phyloP scores from a whole-genome alignment of 2,329 filamentous ascomycete species.

The Phyllosticta citribraziliensis region DNA sequence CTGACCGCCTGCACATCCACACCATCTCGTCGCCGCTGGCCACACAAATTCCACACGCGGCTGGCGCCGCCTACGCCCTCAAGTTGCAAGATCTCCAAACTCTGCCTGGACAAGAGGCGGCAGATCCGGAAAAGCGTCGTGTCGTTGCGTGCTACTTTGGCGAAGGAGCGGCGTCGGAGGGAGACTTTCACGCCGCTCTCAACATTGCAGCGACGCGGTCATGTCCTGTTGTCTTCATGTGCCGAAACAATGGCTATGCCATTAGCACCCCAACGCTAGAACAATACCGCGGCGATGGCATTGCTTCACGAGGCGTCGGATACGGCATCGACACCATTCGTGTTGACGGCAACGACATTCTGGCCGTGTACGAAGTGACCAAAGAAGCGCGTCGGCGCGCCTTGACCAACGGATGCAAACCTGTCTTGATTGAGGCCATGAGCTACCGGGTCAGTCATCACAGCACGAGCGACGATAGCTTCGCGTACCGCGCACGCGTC shows the following conservation, averaged over 20 bases:
- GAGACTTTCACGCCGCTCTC: slow-evolving; percentile 82
- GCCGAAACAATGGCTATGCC: slow-evolving; percentile 86
- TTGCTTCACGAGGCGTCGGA: slow-evolving; percentile 74
- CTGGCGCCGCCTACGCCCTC: slow-evolving; percentile 77
- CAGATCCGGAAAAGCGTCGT: slow-evolving; percentile 32
- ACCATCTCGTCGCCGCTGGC: slow-evolving; percentile 79
- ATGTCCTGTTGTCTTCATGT: slow-evolving; percentile 84
- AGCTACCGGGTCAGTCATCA: slow-evolving; percentile 97
- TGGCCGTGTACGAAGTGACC: slow-evolving; percentile 75
- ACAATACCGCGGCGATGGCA: slow-evolving; percentile 85
- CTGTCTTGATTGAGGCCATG: slow-evolving; percentile 89
- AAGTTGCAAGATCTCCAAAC: slow-evolving; percentile 70
- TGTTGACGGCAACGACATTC: slow-evolving; percentile 90
- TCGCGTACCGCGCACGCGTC: slow-evolving; percentile 84
- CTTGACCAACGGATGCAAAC: slow-evolving; percentile 67
- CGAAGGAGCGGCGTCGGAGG: slow-evolving; percentile 81
- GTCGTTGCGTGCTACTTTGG: slow-evolving; percentile 82
- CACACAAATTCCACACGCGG: slow-evolving; percentile 81
- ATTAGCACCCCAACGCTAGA: slow-evolving; percentile 85
- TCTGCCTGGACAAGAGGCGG: slow-evolving; percentile 45
- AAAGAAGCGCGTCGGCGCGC: slow-evolving; percentile 68
- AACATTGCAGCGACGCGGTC: slow-evolving; percentile 84
- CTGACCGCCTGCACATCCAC: slow-evolving; percentile 75
- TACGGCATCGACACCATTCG: slow-evolving; percentile 93
- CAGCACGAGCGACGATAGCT: slow-evolving; percentile 93